phyloP scores from a whole-genome alignment of 2,329 filamentous ascomycete genomes.

The Coniochaeta pulveracea region DNA sequence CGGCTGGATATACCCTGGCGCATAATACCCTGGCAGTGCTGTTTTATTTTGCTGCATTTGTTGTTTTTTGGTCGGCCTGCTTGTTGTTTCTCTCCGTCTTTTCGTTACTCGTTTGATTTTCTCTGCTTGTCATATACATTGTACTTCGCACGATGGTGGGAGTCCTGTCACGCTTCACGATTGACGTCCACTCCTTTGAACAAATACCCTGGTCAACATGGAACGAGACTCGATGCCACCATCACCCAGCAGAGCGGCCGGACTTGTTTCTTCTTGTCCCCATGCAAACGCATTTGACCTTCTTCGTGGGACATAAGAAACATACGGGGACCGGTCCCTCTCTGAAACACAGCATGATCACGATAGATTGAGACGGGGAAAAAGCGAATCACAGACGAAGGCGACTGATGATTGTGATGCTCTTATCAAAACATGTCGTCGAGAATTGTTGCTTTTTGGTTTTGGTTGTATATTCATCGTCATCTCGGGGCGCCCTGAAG shows the following conservation, averaged over 20 bases:
- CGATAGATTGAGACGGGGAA: too few relatives aligned
- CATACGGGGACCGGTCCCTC: too few relatives aligned
- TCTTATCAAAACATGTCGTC: too few relatives aligned
- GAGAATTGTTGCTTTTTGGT: too few relatives aligned
- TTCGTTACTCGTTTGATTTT: constrained; percentile 15
- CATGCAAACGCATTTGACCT: too few relatives aligned
- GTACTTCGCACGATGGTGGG: not conserved
- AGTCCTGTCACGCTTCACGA: constrained; percentile 3
- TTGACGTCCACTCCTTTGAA: constrained; percentile 3
- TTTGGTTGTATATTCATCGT: too few relatives aligned
- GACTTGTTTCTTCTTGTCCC: too few relatives aligned
- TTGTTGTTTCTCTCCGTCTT: constrained; percentile 23
- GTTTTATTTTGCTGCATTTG: constrained; percentile 33
- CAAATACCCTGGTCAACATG: not conserved
- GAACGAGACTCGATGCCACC: not conserved
- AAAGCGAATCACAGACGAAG: too few relatives aligned
- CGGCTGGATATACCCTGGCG: constrained; percentile 57
- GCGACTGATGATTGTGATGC: too few relatives aligned
- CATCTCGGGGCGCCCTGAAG: too few relatives aligned
- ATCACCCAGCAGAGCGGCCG: not conserved
- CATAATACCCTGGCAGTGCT: constrained; percentile 40
- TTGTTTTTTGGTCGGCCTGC: constrained; percentile 33
- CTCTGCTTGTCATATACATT: constrained; percentile 2
- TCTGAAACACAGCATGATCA: too few relatives aligned
- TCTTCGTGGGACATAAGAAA: too few relatives aligned